Base-by-base conservation (phyloP, 2,329 filamentous ascomycete species). In the Fusarium nanum region DNA sequence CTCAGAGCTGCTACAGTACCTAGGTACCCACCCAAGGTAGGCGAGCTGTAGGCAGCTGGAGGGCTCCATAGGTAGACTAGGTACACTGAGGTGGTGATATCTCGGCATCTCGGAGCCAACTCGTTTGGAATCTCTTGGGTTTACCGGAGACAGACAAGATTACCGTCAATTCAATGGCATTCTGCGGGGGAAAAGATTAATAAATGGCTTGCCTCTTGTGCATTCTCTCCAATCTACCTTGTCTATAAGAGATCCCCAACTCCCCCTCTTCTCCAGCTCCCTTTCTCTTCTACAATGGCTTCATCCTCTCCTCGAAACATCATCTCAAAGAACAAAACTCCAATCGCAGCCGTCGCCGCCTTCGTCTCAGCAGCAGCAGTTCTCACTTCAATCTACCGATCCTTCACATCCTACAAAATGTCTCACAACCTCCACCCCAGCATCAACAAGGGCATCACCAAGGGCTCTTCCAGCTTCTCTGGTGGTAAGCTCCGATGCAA, bases 401-500 rank as follows among this genome's bases (percentile, higher is more conserved):
- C 68, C 32, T 28, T 34, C 23, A 60, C 58, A 20, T 41, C 59
- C 13, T 50, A 53, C 53, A 60, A 65, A 18, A 76, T 74, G 73
- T 60, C 74, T 52, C 53, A 69, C 62, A 62, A 67, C 44, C 82
- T 92, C 20, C 89, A 92, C 79, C 89, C 90, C 45, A 76, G 85
- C 53, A 81, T 92, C 80, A 87, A 91, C 81, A 87, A 87, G 71
- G 88, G 89, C 77, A 73, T 91, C 76, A 81, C 79, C 61, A 87
- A 87, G 72, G 89, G 89, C 68, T 76, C 81, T 54, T 54, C 83
- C 32, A 81, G 82, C 79, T 88, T 89, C 78, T 47, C 83, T 1
- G 89, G 90, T 61, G 89, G 90, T 61, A 88, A 83, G 55, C 84
- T 92, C 11, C 81, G 81, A 77, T 92, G 90, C 83, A 85, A 86